Percentiles rank a stretch among this genome's conserved stretches.
These are phyloP conservation scores for Musa itinerans DNA, from an alignment of 176 grass and related monocot genomes.

Conservation along the genomic window DNA sequence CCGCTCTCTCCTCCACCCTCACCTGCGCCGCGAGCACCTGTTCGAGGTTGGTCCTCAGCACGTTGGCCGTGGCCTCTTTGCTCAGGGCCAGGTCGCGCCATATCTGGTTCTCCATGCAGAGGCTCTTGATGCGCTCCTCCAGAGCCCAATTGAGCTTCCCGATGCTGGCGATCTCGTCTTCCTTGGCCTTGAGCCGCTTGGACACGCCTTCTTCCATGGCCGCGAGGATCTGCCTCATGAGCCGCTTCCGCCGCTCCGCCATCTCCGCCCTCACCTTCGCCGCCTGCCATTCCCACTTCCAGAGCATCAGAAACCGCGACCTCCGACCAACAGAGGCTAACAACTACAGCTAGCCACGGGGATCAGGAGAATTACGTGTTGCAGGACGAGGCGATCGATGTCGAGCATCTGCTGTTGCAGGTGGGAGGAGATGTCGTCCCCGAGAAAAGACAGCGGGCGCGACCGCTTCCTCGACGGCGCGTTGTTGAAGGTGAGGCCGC, in stretches of 20 bases:
- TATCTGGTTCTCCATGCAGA: slow-evolving; percentile 45
- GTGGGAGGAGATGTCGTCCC: slow-evolving; percentile 22
- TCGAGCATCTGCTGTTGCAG: slow-evolving; percentile 39
- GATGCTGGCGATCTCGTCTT: slow-evolving; percentile 44
- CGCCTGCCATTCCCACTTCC: slow-evolving; percentile 20
- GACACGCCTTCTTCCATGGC: slow-evolving; percentile 32
- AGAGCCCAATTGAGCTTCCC: slow-evolving; percentile 40
- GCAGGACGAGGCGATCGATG: slow-evolving; percentile 42
- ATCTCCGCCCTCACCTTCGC: slow-evolving; percentile 30
- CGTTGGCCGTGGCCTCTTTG: slow-evolving; percentile 35
- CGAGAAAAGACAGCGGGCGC: slow-evolving; percentile 8
- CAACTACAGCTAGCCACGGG: too few species aligned
- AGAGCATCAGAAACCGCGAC: not conserved
- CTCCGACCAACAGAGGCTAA: not conserved
- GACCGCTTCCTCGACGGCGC: slow-evolving; percentile 7
- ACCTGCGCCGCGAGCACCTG: slow-evolving; percentile 27
- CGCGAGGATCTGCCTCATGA: slow-evolving; percentile 18
- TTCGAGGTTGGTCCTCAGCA: slow-evolving; percentile 44
- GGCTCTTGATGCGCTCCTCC: slow-evolving; percentile 32
- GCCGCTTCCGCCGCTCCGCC: slow-evolving; percentile 29
- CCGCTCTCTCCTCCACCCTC: not conserved
- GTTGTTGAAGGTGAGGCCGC: slow-evolving; percentile 40
- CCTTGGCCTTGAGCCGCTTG: slow-evolving; percentile 41
- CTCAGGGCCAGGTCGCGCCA: slow-evolving; percentile 57
- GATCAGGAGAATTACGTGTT: slow-evolving; percentile 37